Percentiles rank a stretch among this genome's conserved stretches.
These are phyloP conservation scores for Magnolia changhungtana DNA, from an alignment of 164 flowering plant species.

Conservation along the genomic window DNA sequence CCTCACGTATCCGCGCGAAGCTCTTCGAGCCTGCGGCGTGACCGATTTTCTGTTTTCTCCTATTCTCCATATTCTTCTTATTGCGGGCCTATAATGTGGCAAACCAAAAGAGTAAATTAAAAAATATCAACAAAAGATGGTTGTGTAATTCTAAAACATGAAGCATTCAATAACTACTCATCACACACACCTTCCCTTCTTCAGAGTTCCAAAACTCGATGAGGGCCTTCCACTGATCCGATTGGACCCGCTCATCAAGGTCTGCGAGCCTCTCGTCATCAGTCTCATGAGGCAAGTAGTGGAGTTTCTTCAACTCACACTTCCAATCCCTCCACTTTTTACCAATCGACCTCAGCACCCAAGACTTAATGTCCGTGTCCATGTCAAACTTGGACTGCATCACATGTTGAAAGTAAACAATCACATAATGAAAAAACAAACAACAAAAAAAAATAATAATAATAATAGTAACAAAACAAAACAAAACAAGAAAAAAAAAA, in stretches of 20 bases:
- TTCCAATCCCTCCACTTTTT: conserved; percentile 29
- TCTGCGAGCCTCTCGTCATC: conserved; percentile 25
- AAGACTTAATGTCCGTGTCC: conserved; percentile 13
- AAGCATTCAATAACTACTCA: neutral
- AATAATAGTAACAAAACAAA: too few relatives aligned
- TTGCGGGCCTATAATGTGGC: conserved; percentile 12
- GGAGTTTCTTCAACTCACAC: conserved; percentile 17
- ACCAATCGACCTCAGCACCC: conserved; percentile 24
- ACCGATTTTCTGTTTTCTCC: conserved; percentile 8
- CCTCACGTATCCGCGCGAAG: conserved; percentile 30
- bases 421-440: neutral
- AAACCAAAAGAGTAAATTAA: neutral
- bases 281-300: conserved; percentile 21
- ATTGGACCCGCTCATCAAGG: conserved; percentile 19
- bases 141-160: neutral
- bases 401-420: neutral
- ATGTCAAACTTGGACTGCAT: conserved; percentile 28
- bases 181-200: conserved; percentile 20
- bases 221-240: conserved; percentile 26
- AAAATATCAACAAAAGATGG: neutral
- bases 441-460: neutral
- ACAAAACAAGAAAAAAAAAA: neutral
- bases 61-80: conserved; percentile 23
- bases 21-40: conserved; percentile 30
- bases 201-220: conserved; percentile 27